Percentiles rank a stretch among this genome's conserved stretches.
These are phyloP conservation scores for Globisporangium canariense DNA, from an alignment of 352 stramenopile species.

Conservation along the genomic window DNA sequence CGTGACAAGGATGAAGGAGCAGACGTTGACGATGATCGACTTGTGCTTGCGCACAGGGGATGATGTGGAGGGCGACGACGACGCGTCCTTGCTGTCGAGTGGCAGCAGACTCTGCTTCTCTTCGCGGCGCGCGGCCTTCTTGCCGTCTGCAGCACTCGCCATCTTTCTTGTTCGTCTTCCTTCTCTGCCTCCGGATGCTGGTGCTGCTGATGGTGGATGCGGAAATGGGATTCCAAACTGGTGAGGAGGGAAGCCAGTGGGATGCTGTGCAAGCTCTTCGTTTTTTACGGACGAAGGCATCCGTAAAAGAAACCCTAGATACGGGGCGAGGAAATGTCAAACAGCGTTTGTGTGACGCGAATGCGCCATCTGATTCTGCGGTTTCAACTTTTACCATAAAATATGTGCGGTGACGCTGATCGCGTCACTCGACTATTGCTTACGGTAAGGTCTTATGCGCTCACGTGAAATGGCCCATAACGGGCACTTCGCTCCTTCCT, in stretches of 20 bases:
- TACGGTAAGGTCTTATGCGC: no score
- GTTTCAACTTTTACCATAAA: no score
- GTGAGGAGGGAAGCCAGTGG: neutral
- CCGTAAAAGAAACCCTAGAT: no score
- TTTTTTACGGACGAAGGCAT: neutral
- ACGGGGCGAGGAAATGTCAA: no score
- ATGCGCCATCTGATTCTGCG: no score
- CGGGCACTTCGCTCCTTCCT: no score
- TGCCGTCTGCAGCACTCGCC: neutral
- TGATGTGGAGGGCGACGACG: neutral
- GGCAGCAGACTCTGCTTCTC: conserved; percentile 15
- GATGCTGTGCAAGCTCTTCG: neutral
- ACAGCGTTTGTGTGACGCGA: no score
- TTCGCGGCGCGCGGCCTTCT: neutral
- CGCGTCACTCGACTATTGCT: no score
- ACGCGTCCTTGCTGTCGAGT: neutral
- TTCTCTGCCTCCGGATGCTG: neutral
- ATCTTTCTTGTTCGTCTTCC: neutral
- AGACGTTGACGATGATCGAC: conserved; percentile 84
- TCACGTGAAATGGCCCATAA: no score
- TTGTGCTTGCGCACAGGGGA: conserved; percentile 23
- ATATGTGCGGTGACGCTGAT: no score
- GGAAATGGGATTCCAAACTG: neutral
- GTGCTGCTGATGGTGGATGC: neutral
- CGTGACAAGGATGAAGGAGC: conserved; percentile 86